phyloP scores from a whole-genome alignment of 2,329 filamentous ascomycete genomes.

The Alternaria gansuensis region DNA sequence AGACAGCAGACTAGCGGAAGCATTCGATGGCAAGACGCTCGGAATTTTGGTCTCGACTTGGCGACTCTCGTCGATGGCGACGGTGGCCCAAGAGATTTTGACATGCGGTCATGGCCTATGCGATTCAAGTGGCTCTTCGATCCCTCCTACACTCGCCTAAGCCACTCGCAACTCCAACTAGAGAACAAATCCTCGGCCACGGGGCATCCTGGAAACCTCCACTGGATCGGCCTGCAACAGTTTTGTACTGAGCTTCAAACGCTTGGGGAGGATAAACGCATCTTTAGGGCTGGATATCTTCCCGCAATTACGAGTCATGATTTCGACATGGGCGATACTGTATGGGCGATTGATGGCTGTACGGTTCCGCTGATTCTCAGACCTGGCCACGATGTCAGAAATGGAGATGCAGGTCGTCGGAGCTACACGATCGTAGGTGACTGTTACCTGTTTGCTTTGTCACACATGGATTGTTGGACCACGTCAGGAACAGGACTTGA shows the following conservation, averaged over 20 bases:
- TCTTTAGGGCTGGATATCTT: conserved; percentile 21
- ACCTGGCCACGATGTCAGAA: neutral
- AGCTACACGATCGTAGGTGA: conserved; percentile 20
- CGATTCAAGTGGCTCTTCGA: conserved; percentile 22
- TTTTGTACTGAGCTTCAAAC: conserved; percentile 20
- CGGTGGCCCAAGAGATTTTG: neutral
- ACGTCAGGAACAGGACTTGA: conserved; percentile 18
- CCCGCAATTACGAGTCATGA: conserved; percentile 12
- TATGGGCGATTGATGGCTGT: conserved; percentile 26
- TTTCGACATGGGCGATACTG: conserved; percentile 20
- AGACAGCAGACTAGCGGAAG: neutral
- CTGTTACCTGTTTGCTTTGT: conserved; percentile 20
- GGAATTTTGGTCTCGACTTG: conserved; percentile 10
- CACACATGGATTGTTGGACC: conserved; percentile 22
- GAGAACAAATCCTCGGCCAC: neutral
- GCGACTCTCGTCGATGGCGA: conserved; percentile 1
- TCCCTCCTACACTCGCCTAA: neutral
- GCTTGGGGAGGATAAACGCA: conserved; percentile 12
- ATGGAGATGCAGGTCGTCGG: neutral
- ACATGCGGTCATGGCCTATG: conserved; percentile 15
- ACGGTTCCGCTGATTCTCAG: conserved; percentile 20
- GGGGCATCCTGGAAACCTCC: neutral
- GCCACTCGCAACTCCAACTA: neutral
- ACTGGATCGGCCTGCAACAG: conserved; percentile 6
- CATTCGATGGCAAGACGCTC: conserved; percentile 12